Conservation (phyloP, 2,329 filamentous ascomycete species). For the Fusarium sp. region DNA sequence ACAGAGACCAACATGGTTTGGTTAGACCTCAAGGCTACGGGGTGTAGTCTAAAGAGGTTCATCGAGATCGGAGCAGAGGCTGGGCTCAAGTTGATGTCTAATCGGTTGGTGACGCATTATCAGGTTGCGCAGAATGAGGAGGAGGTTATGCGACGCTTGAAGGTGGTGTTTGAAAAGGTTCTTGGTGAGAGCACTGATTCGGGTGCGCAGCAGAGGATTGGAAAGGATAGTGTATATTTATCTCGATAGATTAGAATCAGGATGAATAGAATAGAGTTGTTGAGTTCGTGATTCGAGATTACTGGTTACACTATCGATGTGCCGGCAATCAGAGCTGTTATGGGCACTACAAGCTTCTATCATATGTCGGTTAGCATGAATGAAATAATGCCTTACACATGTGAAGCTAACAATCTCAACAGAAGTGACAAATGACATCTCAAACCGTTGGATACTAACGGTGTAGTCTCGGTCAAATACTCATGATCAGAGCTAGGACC, state of each 20-base stretch:
- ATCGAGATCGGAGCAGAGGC: conserved; percentile 57
- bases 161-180: conserved; percentile 64
- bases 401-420: not conserved
- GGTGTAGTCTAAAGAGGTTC: conserved; percentile 58
- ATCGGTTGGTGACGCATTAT: conserved; percentile 64
- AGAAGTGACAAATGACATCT: not conserved
- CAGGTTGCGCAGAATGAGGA: conserved; percentile 74
- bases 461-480: conserved; percentile 6
- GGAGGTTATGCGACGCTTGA: conserved; percentile 70
- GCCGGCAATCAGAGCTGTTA: not conserved
- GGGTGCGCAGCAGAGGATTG: conserved; percentile 35
- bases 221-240: conserved; percentile 47
- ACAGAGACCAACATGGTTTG: conserved; percentile 95
- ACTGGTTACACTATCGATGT: too few species aligned
- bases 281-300: too few species aligned
- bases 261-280: not conserved
- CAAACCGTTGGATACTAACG: not conserved
- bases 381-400: too few species aligned
- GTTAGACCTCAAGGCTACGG: conserved; percentile 77
- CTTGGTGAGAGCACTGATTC: conserved; percentile 43
- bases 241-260: conserved; percentile 29
- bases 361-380: not conserved
- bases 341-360: not conserved
- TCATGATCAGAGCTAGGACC: conserved; percentile 28
- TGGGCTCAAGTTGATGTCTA: conserved; percentile 58